These are phyloP conservation scores for Whalleya microplaca DNA, from an alignment of 2,329 filamentous ascomycete genomes.

Conservation along the genomic window DNA sequence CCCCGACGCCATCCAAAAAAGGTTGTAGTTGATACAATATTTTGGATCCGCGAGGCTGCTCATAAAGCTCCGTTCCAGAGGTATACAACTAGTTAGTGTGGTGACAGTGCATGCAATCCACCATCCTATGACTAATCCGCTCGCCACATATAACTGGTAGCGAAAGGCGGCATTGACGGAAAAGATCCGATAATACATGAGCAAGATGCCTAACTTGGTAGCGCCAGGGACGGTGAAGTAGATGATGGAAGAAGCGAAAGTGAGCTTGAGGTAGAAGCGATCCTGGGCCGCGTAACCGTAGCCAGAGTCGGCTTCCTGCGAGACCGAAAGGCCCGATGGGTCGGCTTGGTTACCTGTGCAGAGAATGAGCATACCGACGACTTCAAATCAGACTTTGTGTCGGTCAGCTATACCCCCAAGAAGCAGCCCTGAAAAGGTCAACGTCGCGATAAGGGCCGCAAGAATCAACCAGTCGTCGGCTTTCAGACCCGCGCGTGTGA, in stretches of 20 bases:
- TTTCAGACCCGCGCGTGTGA: background rate
- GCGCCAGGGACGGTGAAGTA: constrained; percentile 30
- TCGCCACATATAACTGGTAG: constrained; percentile 10
- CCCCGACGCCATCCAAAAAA: constrained; percentile 1
- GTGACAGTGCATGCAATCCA: constrained; percentile 17
- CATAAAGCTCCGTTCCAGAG: constrained; percentile 18
- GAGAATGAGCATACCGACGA: background rate
- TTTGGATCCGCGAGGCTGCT: constrained; percentile 10
- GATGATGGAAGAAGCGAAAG: constrained; percentile 27
- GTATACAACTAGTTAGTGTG: constrained; percentile 20
- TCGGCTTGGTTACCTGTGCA: background rate
- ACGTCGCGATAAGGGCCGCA: background rate
- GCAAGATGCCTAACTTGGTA: constrained; percentile 31
- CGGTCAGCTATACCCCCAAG: no score
- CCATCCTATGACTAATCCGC: constrained; percentile 7
- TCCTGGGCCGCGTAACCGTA: background rate
- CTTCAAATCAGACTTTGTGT: no score
- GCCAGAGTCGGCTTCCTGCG: background rate
- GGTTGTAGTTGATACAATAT: background rate
- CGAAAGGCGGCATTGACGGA: constrained; percentile 21
- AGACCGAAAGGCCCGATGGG: background rate
- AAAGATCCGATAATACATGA: constrained; percentile 34
- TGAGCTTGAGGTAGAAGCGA: background rate
- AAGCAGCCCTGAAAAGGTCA: background rate
- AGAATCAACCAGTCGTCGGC: constrained; percentile 4